These are phyloP conservation scores for Nevesoporus exiguus DNA, from an alignment of 768 basidiomycete genomes.

Conservation along the genomic window DNA sequence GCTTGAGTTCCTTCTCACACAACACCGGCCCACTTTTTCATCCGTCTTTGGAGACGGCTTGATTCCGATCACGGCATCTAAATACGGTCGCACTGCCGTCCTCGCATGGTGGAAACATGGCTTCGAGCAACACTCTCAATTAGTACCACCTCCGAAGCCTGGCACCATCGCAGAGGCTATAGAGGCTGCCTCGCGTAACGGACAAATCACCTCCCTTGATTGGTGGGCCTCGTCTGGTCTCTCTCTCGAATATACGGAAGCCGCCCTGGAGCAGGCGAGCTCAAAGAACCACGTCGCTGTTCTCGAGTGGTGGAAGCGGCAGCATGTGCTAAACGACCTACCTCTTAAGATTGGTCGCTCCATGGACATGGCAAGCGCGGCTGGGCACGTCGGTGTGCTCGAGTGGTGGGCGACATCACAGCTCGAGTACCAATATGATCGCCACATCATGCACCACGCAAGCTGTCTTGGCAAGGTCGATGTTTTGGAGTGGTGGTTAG, in stretches of 20 bases:
- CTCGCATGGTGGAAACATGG: slow-evolving; percentile 81
- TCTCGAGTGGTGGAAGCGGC: slow-evolving; percentile 80
- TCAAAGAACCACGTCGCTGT: slow-evolving; percentile 73
- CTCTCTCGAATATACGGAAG: slow-evolving; percentile 72
- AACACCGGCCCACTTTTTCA: slow-evolving; percentile 62
- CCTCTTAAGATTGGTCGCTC: slow-evolving; percentile 79
- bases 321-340: slow-evolving; percentile 45
- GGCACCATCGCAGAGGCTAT: slow-evolving; percentile 64
- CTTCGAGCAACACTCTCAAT: slow-evolving; percentile 56
- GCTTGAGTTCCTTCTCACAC: slow-evolving; percentile 68
- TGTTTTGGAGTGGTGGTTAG: slow-evolving; percentile 81
- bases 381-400: slow-evolving; percentile 69
- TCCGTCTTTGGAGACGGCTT: slow-evolving; percentile 62
- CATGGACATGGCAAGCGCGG: slow-evolving; percentile 81
- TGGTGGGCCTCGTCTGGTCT: slow-evolving; percentile 77
- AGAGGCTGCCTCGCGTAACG: slow-evolving; percentile 75
- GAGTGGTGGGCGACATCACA: slow-evolving; percentile 85
- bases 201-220: slow-evolving; percentile 69
- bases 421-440: slow-evolving; percentile 76
- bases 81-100: slow-evolving; percentile 66
- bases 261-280: slow-evolving; percentile 75
- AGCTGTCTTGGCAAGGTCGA: slow-evolving; percentile 78
- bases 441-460: slow-evolving; percentile 71
- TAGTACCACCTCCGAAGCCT: slow-evolving; percentile 52
- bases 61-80: slow-evolving; percentile 75